Percentiles rank a stretch among this genome's conserved stretches.
phyloP scores from a whole-genome alignment of 1,284 basidiomycete genomes.

The Heterobasidion parviporum region DNA sequence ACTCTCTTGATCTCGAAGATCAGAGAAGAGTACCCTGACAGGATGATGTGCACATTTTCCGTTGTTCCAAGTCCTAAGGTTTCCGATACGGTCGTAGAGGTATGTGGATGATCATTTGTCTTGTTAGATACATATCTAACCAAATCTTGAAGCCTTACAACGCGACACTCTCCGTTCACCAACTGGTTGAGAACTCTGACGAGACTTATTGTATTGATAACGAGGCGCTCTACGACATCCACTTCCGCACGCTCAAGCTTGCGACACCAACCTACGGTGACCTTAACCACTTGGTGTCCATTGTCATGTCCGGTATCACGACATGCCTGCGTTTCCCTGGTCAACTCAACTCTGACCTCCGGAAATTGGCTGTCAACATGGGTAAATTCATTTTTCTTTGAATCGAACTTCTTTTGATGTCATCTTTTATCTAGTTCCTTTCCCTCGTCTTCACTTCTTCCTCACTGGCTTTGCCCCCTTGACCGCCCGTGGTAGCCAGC shows the following conservation, averaged over 20 bases:
- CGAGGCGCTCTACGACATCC: slow-evolving; percentile 97
- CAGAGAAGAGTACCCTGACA: slow-evolving; percentile 89
- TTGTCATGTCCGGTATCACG: slow-evolving; percentile 97
- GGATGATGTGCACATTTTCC: slow-evolving; percentile 98
- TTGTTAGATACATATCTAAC: background rate
- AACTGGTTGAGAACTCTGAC: slow-evolving; percentile 95
- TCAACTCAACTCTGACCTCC: slow-evolving; percentile 95
- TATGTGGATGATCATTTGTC: slow-evolving; percentile 18
- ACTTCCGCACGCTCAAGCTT: slow-evolving; percentile 94
- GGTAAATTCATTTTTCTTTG: slow-evolving; percentile 37
- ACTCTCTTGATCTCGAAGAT: slow-evolving; percentile 88
- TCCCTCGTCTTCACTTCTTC: slow-evolving; percentile 99
- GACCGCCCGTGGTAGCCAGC: slow-evolving; percentile 87
- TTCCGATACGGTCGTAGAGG: slow-evolving; percentile 95
- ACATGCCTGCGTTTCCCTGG: slow-evolving; percentile 97
- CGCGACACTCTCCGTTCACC: slow-evolving; percentile 89
- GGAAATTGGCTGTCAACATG: slow-evolving; percentile 99
- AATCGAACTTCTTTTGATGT: slow-evolving; percentile 4
- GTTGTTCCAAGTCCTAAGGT: slow-evolving; percentile 95
- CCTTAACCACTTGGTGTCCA: slow-evolving; percentile 94
- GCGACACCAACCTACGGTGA: slow-evolving; percentile 92
- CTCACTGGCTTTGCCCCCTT: slow-evolving; percentile 96
- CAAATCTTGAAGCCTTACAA: slow-evolving; percentile 73
- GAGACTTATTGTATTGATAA: slow-evolving; percentile 97
- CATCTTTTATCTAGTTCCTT: slow-evolving; percentile 58